Evolutionary conservation across 2,329 filamentous ascomycete species (phyloP), one percentile per base, ranked within the genome.

Genomic region (Hypomyces perniciosus): DNA sequence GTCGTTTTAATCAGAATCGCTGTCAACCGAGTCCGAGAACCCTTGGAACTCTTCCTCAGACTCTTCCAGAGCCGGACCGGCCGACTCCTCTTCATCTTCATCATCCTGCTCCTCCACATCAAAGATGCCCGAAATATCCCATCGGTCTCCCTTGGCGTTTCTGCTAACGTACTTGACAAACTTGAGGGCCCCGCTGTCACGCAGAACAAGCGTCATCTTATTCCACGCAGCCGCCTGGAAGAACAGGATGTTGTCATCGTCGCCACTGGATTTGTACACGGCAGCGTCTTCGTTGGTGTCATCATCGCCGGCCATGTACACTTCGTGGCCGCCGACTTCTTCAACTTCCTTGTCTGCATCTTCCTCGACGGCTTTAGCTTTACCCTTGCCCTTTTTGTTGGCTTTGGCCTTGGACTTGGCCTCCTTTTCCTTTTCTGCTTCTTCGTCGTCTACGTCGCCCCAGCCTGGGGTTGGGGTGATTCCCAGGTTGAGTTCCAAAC

Each of bases 81-180:
- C 50, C 9, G 34, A 39, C 26, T 65, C 65, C 0, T 69, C 68
- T 0, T 69, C 72, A 1, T 67, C 69, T 0, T 69, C 70, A 0
- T 69, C 74, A 1, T 78, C 77, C 35, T 73, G 65, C 52, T 81
- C 78, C 56, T 79, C 78, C 31, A 96, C 85, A 27, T 85, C 88
- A 66, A 88, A 89, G 33, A 83, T 83, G 1, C 84, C 93, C 43
- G 83, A 85, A 45, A 97, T 77, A 71, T 99, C 93, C 90, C 91
- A 97, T 40, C 93, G 79, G 70, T 97, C 93, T 1, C 93, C 93
- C 63, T 81, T 81, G 6, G 93, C 93, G 46, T 78, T 81, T 53
- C 77, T 77, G 68, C 87, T 95, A 26, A 99, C 86, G 67, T 97
- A 99, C 75, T 97, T 99, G 62, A 97, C 90, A 65, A 99, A 99